Evolutionary conservation across 306 rosid genomes (phyloP).

Genomic region (Prunus salicina): DNA sequence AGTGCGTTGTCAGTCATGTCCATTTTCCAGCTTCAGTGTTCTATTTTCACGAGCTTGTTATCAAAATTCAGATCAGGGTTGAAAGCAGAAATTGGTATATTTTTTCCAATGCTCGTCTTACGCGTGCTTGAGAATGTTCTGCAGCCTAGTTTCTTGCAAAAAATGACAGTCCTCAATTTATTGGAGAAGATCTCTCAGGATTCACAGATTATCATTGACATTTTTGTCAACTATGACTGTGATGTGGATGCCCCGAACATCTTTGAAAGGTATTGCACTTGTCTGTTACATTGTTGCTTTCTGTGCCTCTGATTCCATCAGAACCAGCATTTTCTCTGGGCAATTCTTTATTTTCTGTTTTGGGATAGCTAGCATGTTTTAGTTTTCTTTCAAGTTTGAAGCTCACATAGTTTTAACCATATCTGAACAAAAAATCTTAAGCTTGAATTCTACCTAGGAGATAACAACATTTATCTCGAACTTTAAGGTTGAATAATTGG

Average conservation of each 20-base stretch:
- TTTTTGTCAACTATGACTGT: constrained; percentile 97
- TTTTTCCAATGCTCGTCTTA: constrained; percentile 95
- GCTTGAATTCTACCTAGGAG: neutral
- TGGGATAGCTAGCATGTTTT: neutral
- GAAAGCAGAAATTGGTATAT: constrained; percentile 95
- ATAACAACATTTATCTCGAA: neutral
- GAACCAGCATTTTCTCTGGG: neutral
- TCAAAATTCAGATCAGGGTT: constrained; percentile 85
- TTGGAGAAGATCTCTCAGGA: constrained; percentile 90
- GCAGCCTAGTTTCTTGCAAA: constrained; percentile 97
- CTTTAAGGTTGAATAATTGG: neutral
- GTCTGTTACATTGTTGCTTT: constrained; percentile 15
- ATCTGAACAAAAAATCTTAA: neutral
- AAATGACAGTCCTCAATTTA: constrained; percentile 90
- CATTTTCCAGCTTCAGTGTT: constrained; percentile 96
- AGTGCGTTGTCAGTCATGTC: constrained; percentile 95
- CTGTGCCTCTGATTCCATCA: constrained; percentile 3
- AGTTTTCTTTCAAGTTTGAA: neutral
- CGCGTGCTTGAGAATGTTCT: constrained; percentile 98
- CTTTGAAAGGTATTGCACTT: constrained; percentile 86
- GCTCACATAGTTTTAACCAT: neutral
- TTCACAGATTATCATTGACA: constrained; percentile 84
- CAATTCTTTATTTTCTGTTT: neutral
- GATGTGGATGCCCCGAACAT: constrained; percentile 97
- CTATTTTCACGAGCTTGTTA: constrained; percentile 78